These are phyloP conservation scores for Botrytis tulipae DNA, from an alignment of 2,329 filamentous ascomycete species.

Conservation along the genomic window DNA sequence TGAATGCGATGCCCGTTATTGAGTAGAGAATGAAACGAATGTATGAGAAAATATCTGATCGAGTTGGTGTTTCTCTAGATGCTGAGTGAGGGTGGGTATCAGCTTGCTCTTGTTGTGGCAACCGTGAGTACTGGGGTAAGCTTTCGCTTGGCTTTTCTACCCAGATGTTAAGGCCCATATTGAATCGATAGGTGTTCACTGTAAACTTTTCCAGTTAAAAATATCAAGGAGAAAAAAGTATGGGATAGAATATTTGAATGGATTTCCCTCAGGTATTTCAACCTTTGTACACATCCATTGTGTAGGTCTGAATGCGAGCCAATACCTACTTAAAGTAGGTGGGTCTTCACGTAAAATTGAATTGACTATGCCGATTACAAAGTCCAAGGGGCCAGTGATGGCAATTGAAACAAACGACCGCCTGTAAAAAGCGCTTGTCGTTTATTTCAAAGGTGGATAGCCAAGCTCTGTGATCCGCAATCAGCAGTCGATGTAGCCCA, in stretches of 20 bases:
- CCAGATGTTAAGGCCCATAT: neutral
- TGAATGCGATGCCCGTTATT: conserved; percentile 2
- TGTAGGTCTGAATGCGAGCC: neutral
- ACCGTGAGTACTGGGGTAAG: neutral
- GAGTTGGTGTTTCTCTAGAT: neutral
- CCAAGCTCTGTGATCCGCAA: neutral
- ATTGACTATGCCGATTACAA: neutral
- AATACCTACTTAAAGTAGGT: neutral
- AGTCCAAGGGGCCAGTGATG: neutral
- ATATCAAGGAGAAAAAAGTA: neutral
- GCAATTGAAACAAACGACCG: neutral
- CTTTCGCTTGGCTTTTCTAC: neutral
- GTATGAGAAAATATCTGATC: neutral
- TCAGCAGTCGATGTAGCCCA: neutral
- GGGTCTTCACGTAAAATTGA: neutral
- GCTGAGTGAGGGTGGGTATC: neutral
- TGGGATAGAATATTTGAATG: neutral
- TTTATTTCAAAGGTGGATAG: neutral
- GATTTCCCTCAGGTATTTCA: neutral
- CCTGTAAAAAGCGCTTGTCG: neutral
- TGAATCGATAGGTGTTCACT: neutral
- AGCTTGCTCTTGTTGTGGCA: conserved; percentile 1
- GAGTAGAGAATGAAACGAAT: conserved; percentile 9
- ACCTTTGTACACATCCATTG: neutral
- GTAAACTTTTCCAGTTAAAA: too few relatives aligned